Percentiles rank a stretch among this genome's conserved stretches.
Evolutionary conservation across 495 filamentous ascomycete species (phyloP).

Genomic region (Penicillium chermesinum): DNA sequence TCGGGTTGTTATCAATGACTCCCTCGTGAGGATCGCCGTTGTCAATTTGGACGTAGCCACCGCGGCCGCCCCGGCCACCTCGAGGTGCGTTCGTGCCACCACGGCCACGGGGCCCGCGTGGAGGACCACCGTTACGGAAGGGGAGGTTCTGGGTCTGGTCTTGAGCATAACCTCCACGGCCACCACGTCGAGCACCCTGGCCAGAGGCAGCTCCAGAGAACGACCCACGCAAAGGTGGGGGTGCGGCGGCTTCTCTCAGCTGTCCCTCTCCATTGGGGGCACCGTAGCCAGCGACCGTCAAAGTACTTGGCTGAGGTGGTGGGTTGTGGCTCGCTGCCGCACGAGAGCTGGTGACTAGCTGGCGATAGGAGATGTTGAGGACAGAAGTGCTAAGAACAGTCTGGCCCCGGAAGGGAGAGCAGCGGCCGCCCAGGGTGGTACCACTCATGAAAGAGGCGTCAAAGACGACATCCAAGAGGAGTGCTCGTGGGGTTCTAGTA

Average conservation of each 20-base stretch:
- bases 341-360: slow-evolving; percentile 70
- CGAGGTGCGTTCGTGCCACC: slow-evolving; percentile 16
- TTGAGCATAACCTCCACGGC: slow-evolving; percentile 38
- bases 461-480: slow-evolving; percentile 86
- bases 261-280: slow-evolving; percentile 59
- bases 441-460: slow-evolving; percentile 95
- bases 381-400: slow-evolving; percentile 79
- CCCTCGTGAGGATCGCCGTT: slow-evolving; percentile 44
- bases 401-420: slow-evolving; percentile 92
- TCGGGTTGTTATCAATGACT: slow-evolving; percentile 46
- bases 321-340: slow-evolving; percentile 59
- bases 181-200: slow-evolving; percentile 28
- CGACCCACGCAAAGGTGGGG: slow-evolving; percentile 63
- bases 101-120: slow-evolving; percentile 32
- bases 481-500: slow-evolving; percentile 73
- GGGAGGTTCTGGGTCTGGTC: slow-evolving; percentile 34
- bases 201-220: slow-evolving; percentile 63
- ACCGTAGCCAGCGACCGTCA: slow-evolving; percentile 59
- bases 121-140: slow-evolving; percentile 30
- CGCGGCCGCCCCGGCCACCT: slow-evolving; percentile 38
- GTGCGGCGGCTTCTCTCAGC: slow-evolving; percentile 60
- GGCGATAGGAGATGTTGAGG: slow-evolving; percentile 78
- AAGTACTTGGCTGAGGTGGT: slow-evolving; percentile 44
- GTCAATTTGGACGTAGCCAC: slow-evolving; percentile 52
- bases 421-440: slow-evolving; percentile 80